phyloP scores from a whole-genome alignment of 2,329 filamentous ascomycete genomes.

The Claviceps sp. region DNA sequence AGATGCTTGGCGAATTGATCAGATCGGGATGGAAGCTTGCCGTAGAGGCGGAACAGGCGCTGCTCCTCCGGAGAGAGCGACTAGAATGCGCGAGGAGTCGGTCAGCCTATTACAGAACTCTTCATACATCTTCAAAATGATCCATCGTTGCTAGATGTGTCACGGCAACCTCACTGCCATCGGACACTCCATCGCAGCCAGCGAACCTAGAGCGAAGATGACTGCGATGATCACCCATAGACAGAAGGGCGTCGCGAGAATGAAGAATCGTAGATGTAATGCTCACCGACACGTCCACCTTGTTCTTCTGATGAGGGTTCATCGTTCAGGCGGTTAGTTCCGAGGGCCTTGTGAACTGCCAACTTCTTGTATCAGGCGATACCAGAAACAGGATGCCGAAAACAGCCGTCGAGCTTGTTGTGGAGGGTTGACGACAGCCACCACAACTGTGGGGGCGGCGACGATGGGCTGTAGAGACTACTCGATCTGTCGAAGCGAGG shows the following conservation, averaged over 20 bases:
- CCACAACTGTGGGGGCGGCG: background rate
- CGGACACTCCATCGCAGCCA: background rate
- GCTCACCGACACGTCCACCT: slow-evolving; percentile 90
- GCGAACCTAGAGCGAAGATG: background rate
- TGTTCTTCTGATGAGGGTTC: slow-evolving; percentile 98
- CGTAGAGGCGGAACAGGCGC: slow-evolving; percentile 90
- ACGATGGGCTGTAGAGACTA: background rate
- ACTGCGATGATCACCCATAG: background rate
- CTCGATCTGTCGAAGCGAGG: background rate
- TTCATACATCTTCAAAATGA: background rate
- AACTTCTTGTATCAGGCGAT: background rate
- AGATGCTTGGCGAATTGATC: slow-evolving; percentile 96
- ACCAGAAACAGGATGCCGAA: background rate
- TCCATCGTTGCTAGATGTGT: background rate
- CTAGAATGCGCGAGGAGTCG: slow-evolving; percentile 30
- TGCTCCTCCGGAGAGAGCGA: slow-evolving; percentile 90
- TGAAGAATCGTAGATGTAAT: slow-evolving; percentile 11
- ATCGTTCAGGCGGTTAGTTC: slow-evolving; percentile 33
- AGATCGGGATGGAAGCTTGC: slow-evolving; percentile 92
- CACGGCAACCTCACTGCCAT: background rate
- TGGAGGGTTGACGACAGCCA: background rate
- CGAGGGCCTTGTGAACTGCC: background rate
- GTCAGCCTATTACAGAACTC: background rate
- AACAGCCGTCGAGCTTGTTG: background rate
- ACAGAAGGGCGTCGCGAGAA: background rate